Conservation (phyloP, 495 filamentous ascomycete genomes). For the Immersiella caudata region DNA sequence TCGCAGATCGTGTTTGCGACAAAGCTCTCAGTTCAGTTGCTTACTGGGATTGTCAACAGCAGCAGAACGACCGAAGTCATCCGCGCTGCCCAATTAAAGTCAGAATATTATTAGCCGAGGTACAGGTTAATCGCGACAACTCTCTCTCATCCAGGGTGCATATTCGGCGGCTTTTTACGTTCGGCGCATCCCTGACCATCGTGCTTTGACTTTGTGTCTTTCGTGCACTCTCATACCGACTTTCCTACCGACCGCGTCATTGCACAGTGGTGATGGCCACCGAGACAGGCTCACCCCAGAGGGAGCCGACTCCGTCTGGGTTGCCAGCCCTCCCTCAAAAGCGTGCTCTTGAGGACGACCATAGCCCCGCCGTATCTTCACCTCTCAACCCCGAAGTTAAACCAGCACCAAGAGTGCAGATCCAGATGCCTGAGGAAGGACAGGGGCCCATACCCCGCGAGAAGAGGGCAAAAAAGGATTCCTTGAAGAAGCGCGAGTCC, state of each 20-base stretch:
- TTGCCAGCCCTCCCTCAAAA: slow-evolving; percentile 61
- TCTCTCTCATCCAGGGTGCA: no score
- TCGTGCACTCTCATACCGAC: not conserved
- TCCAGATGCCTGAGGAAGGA: slow-evolving; percentile 40
- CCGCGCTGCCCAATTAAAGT: not conserved
- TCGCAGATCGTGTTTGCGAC: not conserved
- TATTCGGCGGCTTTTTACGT: not conserved
- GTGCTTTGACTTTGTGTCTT: not conserved
- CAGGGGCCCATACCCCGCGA: slow-evolving; percentile 45
- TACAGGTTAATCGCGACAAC: not conserved
- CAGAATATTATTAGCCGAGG: not conserved
- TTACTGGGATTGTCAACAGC: slow-evolving; percentile 1
- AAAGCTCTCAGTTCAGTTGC: not conserved
- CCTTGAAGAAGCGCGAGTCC: slow-evolving; percentile 75
- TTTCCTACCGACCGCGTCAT: not conserved
- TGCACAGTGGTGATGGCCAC: slow-evolving; percentile 39
- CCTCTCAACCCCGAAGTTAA: slow-evolving; percentile 63
- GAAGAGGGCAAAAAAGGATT: slow-evolving; percentile 67
- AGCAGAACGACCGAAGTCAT: not conserved
- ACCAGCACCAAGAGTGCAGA: slow-evolving; percentile 30
- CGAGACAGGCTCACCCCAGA: slow-evolving; percentile 39
- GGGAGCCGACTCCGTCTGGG: slow-evolving; percentile 47
- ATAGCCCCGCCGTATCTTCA: slow-evolving; percentile 61
- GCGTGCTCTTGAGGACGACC: slow-evolving; percentile 55
- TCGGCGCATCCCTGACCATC: not conserved